Evolutionary conservation across 352 stramenopile species (phyloP), one percentile per base, ranked within the genome.

Genomic region (Halophytophthora polymorphica): DNA sequence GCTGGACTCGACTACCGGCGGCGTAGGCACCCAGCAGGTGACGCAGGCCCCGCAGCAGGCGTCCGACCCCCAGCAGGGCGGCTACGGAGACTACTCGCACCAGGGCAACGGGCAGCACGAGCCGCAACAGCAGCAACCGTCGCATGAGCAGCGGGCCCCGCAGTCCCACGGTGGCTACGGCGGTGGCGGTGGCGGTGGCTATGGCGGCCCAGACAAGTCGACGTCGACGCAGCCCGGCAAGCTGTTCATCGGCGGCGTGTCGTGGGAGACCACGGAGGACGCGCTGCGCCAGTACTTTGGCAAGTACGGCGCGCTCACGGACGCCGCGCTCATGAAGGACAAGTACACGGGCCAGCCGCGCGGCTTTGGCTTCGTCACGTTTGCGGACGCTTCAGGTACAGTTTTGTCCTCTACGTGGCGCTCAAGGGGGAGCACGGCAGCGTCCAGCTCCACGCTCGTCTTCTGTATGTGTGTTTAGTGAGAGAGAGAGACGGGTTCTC

Each of bases 311-410:
- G 61, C 61, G 47, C 68, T 97, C 8, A 90, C 79, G 25, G 85
- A 96, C 51, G 88, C 88, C 10, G 86, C 83, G 46, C 61, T 97
- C 37, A 97, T 97, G 88, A 94, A 95, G 66, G 88, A 97, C 78
- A 95, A 95, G 65, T 95, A 92, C 71, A 96, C 90, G 31, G 89
- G 88, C 28, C 82, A 96, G 60, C 86, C 89, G 31, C 73, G 90
- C 29, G 91, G 91, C 39, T 98, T 98, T 53, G 91, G 89, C 45
- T 98, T 98, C 55, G 89, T 97, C 34, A 97, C 88, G 56, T 97
- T 97, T 53, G 85, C 81, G n/a, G 88, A 97, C 57, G 56, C 78
- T 13, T 66, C 79, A 88, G 83, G 86, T 95, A 86, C 17, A 45
- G 15, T n/a, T n/a, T n/a, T n/a, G n/a, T n/a, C n/a, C n/a, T n/a